Percentiles rank a stretch among this genome's conserved stretches.
phyloP scores from a whole-genome alignment of 73 alveolate species.

The Blepharisma stoltei region DNA sequence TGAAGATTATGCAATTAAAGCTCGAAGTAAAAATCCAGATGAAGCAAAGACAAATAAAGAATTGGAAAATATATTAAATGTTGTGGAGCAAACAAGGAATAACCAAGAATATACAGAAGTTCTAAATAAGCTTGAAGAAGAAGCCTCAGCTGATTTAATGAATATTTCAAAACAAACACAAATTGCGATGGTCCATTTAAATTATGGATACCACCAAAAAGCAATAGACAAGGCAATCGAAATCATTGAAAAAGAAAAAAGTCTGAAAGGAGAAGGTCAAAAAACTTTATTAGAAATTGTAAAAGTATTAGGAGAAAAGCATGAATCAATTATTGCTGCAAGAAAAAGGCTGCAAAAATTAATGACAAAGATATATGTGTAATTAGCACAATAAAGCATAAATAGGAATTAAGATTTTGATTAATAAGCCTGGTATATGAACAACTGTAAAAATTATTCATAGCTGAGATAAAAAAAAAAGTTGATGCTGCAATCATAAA shows the following conservation, averaged over 20 bases:
- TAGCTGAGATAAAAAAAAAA: too few species aligned
- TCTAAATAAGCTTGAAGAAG: background rate
- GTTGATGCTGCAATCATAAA: too few species aligned
- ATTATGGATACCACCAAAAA: background rate
- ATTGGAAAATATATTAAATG: too few species aligned
- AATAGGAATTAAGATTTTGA: too few species aligned
- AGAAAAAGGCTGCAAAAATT: slow-evolving; percentile 15
- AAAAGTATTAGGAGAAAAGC: background rate
- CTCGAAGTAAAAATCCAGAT: too few species aligned
- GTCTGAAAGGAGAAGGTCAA: slow-evolving; percentile 13
- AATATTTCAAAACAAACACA: background rate
- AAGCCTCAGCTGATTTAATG: background rate
- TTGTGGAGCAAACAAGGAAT: too few species aligned
- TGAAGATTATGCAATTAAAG: background rate
- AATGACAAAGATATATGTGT: background rate
- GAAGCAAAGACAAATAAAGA: too few species aligned
- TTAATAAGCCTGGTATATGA: too few species aligned
- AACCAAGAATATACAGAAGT: background rate
- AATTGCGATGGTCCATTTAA: background rate
- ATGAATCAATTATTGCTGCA: background rate
- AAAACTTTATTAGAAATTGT: background rate
- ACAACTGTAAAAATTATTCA: too few species aligned
- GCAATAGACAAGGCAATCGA: background rate
- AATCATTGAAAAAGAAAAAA: slow-evolving; percentile 13
- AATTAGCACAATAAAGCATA: too few species aligned